These are phyloP conservation scores for Phialophora macrospora DNA, from an alignment of 2,329 filamentous ascomycete genomes.

Conservation along the genomic window DNA sequence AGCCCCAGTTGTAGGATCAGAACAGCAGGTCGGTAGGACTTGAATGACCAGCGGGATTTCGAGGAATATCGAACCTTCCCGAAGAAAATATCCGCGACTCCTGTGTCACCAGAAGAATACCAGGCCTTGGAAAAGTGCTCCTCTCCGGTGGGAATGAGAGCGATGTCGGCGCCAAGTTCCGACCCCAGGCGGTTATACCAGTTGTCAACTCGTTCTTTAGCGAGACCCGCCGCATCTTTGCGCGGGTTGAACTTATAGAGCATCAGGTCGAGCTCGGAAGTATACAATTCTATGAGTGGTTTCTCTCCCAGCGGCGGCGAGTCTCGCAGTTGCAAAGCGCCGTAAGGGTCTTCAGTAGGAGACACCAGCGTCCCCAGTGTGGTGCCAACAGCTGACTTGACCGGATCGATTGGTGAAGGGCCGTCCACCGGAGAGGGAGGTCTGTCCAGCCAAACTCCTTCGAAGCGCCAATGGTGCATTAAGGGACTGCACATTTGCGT, in stretches of 20 bases:
- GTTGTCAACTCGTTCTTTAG: constrained; percentile 6
- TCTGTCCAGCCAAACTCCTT: constrained; percentile 42
- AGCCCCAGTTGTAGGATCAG: constrained; percentile 40
- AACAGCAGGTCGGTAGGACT: constrained; percentile 44
- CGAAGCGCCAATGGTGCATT: too few species aligned
- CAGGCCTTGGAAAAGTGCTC: not conserved
- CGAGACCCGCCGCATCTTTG: not conserved
- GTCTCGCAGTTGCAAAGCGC: constrained; percentile 22
- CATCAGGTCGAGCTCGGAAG: constrained; percentile 15
- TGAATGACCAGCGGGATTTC: constrained; percentile 45
- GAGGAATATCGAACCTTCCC: not conserved
- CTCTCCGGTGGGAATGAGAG: not conserved
- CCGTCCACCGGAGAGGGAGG: not conserved
- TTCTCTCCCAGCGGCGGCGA: not conserved
- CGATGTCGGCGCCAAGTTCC: not conserved
- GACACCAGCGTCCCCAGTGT: constrained; percentile 1
- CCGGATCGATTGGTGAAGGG: not conserved
- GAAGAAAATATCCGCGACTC: constrained; percentile 39
- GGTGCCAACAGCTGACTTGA: not conserved
- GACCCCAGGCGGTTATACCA: constrained; percentile 22
- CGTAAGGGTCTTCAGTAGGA: not conserved
- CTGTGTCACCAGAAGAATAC: not conserved
- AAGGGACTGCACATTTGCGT: constrained; percentile 17
- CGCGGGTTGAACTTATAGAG: not conserved
- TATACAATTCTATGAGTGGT: constrained; percentile 35